Evolutionary conservation across 805 yeast genomes (phyloP).

Genomic region (Candida sphagnicola): DNA sequence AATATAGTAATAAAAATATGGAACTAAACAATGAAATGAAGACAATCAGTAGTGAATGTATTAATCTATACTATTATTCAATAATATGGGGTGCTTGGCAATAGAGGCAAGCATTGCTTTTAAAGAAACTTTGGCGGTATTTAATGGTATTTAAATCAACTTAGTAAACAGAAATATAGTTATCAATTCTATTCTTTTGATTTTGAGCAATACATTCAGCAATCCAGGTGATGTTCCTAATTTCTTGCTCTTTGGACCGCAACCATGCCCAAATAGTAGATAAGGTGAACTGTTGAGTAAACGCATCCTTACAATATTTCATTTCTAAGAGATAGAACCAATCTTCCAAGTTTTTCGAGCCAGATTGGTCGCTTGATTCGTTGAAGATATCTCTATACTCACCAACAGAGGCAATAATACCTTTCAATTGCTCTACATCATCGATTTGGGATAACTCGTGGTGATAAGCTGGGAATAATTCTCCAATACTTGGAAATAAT

Average conservation of each 20-base stretch:
- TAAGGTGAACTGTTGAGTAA: slow-evolving; percentile 93
- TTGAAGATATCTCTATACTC: slow-evolving; percentile 59
- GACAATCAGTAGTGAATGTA: no score
- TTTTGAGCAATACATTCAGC: slow-evolving; percentile 99
- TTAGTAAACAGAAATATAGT: slow-evolving; percentile 83
- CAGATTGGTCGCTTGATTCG: slow-evolving; percentile 29
- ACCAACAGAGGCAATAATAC: slow-evolving; percentile 57
- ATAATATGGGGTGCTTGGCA: no score
- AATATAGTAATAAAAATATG: no score
- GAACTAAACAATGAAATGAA: background rate
- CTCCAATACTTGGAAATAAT: slow-evolving; percentile 80
- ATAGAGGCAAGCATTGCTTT: no score
- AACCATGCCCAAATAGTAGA: slow-evolving; percentile 96
- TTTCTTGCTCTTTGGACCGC: slow-evolving; percentile 92
- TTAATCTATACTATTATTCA: no score
- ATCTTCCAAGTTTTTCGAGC: slow-evolving; percentile 75
- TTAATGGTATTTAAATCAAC: background rate
- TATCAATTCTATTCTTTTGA: slow-evolving; percentile 89
- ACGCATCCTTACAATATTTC: slow-evolving; percentile 87
- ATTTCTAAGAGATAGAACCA: slow-evolving; percentile 90
- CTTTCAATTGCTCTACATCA: slow-evolving; percentile 79
- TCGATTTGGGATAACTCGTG: slow-evolving; percentile 69
- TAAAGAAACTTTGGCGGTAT: no score
- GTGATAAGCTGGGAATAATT: slow-evolving; percentile 68
- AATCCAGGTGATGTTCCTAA: slow-evolving; percentile 98